Evolutionary conservation across 202 grass and related monocot species (phyloP).

Genomic region (Setaria italica): DNA sequence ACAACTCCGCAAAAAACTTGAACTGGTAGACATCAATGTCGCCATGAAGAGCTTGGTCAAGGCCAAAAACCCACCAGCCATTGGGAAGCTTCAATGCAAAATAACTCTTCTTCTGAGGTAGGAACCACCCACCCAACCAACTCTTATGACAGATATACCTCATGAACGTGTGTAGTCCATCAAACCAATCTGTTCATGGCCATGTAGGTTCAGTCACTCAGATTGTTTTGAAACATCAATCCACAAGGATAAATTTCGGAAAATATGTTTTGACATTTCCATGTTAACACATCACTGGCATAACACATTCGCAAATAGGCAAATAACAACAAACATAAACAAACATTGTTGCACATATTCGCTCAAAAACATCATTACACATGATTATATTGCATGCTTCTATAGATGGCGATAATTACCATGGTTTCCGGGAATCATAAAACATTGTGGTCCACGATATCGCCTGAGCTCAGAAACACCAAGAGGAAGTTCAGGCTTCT

Average conservation of each 20-base stretch:
- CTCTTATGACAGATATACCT: conserved; percentile 97
- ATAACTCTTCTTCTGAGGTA: conserved; percentile 99
- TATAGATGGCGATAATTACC: conserved; percentile 52
- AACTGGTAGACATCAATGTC: conserved; percentile 99
- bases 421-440: conserved; percentile 99
- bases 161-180: conserved; percentile 97
- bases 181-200: conserved; percentile 92
- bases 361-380: not conserved
- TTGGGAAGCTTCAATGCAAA: conserved; percentile 96
- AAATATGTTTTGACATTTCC: conserved; percentile 14
- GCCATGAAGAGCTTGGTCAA: conserved; percentile 95
- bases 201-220: conserved; percentile 18
- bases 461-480: conserved; percentile 68
- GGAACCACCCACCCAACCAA: conserved; percentile 98
- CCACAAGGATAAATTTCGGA: not conserved
- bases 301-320: not conserved
- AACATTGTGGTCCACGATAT: conserved; percentile 91
- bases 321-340: conserved; percentile 42
- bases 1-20: conserved; percentile 95
- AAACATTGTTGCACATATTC: conserved; percentile 18
- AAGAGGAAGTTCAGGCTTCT: conserved; percentile 91
- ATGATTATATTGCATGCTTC: not conserved
- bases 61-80: conserved; percentile 99
- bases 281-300: conserved; percentile 23
- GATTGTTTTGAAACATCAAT: conserved; percentile 33